phyloP scores from a whole-genome alignment of 768 basidiomycete species.

The Boletellus sp. region DNA sequence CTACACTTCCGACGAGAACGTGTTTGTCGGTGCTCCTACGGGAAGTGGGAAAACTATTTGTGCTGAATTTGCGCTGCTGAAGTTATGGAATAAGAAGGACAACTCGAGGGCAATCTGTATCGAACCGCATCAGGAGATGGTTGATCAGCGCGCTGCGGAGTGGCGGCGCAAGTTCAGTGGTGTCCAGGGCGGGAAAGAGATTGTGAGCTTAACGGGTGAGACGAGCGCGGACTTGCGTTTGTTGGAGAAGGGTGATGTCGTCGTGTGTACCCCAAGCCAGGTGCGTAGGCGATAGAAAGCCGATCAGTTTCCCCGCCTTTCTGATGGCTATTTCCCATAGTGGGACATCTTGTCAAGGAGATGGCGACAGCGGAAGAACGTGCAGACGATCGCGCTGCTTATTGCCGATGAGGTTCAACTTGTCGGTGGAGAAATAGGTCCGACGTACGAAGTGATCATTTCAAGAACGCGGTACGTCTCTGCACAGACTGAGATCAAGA shows the following conservation, averaged over 20 bases:
- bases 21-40: constrained; percentile 94
- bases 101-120: constrained; percentile 87
- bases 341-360: constrained; percentile 94
- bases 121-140: constrained; percentile 97
- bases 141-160: constrained; percentile 82
- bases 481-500: constrained; percentile 88
- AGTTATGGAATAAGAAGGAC: constrained; percentile 90
- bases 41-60: constrained; percentile 97
- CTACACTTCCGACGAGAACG: constrained; percentile 94
- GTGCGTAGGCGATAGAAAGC: constrained; percentile 37
- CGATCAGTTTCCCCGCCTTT: neutral
- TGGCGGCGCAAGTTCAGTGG: constrained; percentile 83
- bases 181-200: constrained; percentile 89
- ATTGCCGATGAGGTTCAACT: constrained; percentile 96
- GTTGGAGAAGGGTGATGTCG: constrained; percentile 87
- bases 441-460: constrained; percentile 94
- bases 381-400: constrained; percentile 86
- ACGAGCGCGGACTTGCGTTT: constrained; percentile 86
- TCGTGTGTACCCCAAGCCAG: constrained; percentile 91
- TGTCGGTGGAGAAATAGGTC: constrained; percentile 91
- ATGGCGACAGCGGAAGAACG: constrained; percentile 97
- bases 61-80: constrained; percentile 91
- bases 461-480: constrained; percentile 97
- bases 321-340: constrained; percentile 34
- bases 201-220: constrained; percentile 92